Evolutionary conservation across 2,329 filamentous ascomycete genomes (phyloP).

Genomic region (Cytospora leucostoma): DNA sequence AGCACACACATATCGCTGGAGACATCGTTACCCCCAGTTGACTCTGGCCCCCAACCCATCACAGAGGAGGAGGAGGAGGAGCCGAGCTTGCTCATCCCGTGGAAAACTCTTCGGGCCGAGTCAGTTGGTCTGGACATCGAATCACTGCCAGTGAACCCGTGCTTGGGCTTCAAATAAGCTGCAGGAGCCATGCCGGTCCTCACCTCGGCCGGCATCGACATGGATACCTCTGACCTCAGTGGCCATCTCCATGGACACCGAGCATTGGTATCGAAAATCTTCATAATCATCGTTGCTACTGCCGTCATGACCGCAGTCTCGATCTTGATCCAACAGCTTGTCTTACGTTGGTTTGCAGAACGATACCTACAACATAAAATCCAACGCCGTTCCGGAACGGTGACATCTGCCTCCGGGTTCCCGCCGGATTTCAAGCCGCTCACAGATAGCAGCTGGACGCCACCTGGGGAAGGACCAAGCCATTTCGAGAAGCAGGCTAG

Average conservation of each 20-base stretch:
- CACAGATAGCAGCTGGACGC: neutral
- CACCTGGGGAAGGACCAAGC: constrained; percentile 22
- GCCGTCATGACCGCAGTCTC: neutral
- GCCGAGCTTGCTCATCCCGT: constrained; percentile 11
- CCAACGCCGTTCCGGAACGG: constrained; percentile 4
- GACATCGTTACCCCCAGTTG: neutral
- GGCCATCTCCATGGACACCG: constrained; percentile 11
- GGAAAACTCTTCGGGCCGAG: constrained; percentile 1
- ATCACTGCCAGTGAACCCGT: neutral
- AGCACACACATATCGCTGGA: constrained; percentile 4
- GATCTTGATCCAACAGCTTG: neutral
- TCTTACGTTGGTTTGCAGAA: constrained; percentile 1
- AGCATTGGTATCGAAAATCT: neutral
- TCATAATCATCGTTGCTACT: neutral
- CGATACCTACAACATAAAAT: neutral
- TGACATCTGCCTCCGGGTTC: neutral
- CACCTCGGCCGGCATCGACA: constrained; percentile 20
- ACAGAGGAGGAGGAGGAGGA: neutral
- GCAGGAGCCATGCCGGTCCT: constrained; percentile 23
- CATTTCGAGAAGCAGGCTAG: constrained; percentile 22
- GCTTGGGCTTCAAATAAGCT: constrained; percentile 6
- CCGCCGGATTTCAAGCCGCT: constrained; percentile 4
- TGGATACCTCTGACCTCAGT: constrained; percentile 8
- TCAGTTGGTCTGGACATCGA: neutral
- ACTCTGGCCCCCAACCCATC: neutral